Percentiles rank a stretch among this genome's conserved stretches.
Conservation (phyloP, 495 filamentous ascomycete genomes). For the Penicillium lagena region DNA sequence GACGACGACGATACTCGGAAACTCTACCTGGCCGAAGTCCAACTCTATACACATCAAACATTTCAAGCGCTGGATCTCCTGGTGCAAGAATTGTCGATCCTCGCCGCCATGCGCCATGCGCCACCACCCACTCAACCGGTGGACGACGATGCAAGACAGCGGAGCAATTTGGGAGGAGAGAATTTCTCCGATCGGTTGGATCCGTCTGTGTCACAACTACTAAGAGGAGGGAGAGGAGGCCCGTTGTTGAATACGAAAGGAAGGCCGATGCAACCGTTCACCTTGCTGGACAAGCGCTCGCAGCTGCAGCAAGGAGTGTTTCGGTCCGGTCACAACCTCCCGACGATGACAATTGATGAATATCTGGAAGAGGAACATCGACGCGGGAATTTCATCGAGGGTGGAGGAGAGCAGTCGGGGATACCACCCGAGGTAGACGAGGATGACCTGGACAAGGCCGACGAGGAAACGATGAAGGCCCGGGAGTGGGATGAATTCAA, state of each 20-base stretch:
- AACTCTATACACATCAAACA: conserved; percentile 66
- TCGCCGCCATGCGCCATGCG: conserved; percentile 61
- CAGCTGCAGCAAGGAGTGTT: conserved; percentile 80
- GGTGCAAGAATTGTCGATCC: conserved; percentile 74
- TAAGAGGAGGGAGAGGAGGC: conserved; percentile 50
- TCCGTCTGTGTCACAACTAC: conserved; percentile 46
- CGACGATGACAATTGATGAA: conserved; percentile 97
- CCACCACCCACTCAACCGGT: conserved; percentile 17
- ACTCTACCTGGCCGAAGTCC: conserved; percentile 68
- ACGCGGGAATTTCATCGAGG: conserved; percentile 81
- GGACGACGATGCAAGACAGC: conserved; percentile 45
- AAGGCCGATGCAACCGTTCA: conserved; percentile 88
- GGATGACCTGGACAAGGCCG: conserved; percentile 78
- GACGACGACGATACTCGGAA: conserved; percentile 76
- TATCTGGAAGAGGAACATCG: conserved; percentile 88
- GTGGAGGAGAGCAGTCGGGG: conserved; percentile 72
- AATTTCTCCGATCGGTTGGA: conserved; percentile 76
- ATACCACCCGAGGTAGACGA: conserved; percentile 69
- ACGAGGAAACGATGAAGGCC: conserved; percentile 87
- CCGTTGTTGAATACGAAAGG: conserved; percentile 76
- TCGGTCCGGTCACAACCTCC: conserved; percentile 81
- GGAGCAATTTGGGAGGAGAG: conserved; percentile 27
- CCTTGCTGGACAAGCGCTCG: conserved; percentile 70
- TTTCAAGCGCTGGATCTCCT: conserved; percentile 83
- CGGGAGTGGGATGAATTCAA: conserved; percentile 92